Percentiles rank a stretch among this genome's conserved stretches.
phyloP scores from a whole-genome alignment of 257 asterid genomes.

The Nicotiana otophora region DNA sequence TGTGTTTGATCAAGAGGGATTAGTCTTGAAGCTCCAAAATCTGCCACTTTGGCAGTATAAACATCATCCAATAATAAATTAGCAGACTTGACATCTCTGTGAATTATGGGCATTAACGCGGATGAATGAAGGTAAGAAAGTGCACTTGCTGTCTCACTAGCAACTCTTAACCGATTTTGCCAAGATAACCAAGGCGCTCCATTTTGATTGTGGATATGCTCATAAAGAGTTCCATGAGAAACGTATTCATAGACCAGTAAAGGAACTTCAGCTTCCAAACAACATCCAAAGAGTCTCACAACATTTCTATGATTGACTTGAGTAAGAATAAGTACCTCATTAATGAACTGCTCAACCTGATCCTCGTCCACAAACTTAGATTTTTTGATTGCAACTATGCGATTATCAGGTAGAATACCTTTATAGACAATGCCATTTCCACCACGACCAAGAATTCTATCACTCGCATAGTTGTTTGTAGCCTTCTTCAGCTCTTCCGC shows the following conservation, averaged over 20 bases:
- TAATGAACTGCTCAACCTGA: conserved; percentile 61
- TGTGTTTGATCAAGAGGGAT: conserved; percentile 44
- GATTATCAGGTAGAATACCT: conserved; percentile 36
- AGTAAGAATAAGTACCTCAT: conserved; percentile 55
- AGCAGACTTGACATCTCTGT: conserved; percentile 56
- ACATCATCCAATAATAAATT: conserved; percentile 41
- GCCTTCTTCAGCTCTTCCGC: no score
- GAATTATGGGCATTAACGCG: conserved; percentile 43
- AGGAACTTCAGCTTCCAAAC: conserved; percentile 57
- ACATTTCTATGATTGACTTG: conserved; percentile 55
- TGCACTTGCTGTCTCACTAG: conserved; percentile 44
- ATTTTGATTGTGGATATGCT: conserved; percentile 36
- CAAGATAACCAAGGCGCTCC: conserved; percentile 47
- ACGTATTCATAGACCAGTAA: conserved; percentile 42
- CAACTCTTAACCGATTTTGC: conserved; percentile 41
- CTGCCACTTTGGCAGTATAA: conserved; percentile 39
- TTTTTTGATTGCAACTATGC: conserved; percentile 47
- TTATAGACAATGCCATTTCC: conserved; percentile 53
- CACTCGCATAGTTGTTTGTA: conserved; percentile 23
- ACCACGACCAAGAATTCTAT: conserved; percentile 48
- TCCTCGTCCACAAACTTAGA: conserved; percentile 38
- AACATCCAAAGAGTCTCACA: conserved; percentile 54
- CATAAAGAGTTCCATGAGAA: conserved; percentile 31
- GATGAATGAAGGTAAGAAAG: conserved; percentile 58
- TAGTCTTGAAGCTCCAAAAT: conserved; percentile 60